Percentiles rank a stretch among this genome's conserved stretches.
Evolutionary conservation across 768 basidiomycete genomes (phyloP).

Genomic region (Phaeotremella fagi): DNA sequence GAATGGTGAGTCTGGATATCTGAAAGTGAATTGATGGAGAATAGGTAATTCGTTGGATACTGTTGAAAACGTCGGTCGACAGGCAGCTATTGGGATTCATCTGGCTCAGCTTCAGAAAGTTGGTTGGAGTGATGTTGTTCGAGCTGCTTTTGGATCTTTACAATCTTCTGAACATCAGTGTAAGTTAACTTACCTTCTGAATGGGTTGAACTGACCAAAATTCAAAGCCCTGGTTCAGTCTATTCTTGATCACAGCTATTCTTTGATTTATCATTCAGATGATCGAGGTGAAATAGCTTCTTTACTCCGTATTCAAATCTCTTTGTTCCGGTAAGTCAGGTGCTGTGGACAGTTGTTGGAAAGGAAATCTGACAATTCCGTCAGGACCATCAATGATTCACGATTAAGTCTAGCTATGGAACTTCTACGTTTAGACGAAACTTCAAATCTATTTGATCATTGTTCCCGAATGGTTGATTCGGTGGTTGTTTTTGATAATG

Average conservation of each 20-base stretch:
- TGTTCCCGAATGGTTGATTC: conserved; percentile 10
- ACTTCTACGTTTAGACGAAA: conserved; percentile 21
- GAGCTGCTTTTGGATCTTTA: conserved; percentile 6
- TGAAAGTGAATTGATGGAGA: no score
- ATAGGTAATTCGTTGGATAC: background rate
- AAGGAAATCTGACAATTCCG: no score
- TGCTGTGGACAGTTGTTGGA: background rate
- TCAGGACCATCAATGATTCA: conserved; percentile 10
- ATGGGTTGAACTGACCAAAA: background rate
- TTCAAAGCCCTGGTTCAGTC: background rate
- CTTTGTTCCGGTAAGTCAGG: conserved; percentile 6
- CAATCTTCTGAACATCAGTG: conserved; percentile 7
- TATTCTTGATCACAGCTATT: background rate
- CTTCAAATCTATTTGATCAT: conserved; percentile 16
- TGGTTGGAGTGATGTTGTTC: conserved; percentile 24
- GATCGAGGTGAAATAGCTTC: background rate
- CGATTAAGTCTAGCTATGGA: conserved; percentile 18
- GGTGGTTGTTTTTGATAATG: conserved; percentile 26
- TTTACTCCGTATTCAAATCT: conserved; percentile 10
- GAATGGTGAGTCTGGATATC: no score
- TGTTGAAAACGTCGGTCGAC: background rate
- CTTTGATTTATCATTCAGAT: background rate
- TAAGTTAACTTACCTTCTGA: background rate
- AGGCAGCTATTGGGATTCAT: conserved; percentile 18
- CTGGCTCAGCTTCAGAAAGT: conserved; percentile 22